Evolutionary conservation across 108 stramenopile species (phyloP).

Genomic region (Stephanodiscus triporus): DNA sequence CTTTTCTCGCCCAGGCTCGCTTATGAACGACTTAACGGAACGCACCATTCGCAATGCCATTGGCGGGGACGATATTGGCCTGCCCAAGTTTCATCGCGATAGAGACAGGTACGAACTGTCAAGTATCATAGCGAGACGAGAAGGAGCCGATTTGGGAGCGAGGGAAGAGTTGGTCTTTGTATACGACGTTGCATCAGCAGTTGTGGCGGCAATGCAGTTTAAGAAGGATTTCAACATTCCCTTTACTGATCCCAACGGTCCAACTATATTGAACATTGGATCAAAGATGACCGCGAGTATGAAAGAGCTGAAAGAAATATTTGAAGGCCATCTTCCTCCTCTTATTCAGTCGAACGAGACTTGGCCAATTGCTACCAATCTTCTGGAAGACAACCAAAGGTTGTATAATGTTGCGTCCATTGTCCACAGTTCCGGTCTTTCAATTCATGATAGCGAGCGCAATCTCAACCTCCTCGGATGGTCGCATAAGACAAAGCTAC

Average conservation of each 20-base stretch:
- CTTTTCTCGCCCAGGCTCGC: constrained; percentile 46
- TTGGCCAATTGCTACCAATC: constrained; percentile 4
- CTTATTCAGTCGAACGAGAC: constrained; percentile 18
- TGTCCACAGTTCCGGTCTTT: constrained; percentile 14
- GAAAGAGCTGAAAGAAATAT: constrained; percentile 40
- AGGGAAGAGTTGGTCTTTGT: constrained; percentile 40
- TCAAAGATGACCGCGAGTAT: constrained; percentile 45
- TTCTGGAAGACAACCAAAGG: too few species aligned
- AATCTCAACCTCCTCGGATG: constrained; percentile 48
- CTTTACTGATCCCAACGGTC: constrained; percentile 17
- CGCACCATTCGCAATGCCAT: constrained; percentile 38
- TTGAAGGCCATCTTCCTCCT: constrained; percentile 38
- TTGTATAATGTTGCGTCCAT: too few species aligned
- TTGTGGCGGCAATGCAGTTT: constrained; percentile 47
- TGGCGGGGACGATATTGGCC: constrained; percentile 27
- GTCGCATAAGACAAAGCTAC: constrained; percentile 28
- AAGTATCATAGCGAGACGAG: constrained; percentile 27
- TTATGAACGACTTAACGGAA: constrained; percentile 44
- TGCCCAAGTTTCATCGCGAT: constrained; percentile 35
- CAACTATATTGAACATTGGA: constrained; percentile 39
- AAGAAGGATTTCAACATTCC: constrained; percentile 10
- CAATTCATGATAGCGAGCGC: constrained; percentile 25
- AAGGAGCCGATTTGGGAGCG: constrained; percentile 28
- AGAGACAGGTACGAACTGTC: constrained; percentile 34
- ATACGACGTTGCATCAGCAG: constrained; percentile 41